phyloP scores from a whole-genome alignment of 225 moss, liverwort and hornwort genomes.

The Pseudisothecium myosuroides region DNA sequence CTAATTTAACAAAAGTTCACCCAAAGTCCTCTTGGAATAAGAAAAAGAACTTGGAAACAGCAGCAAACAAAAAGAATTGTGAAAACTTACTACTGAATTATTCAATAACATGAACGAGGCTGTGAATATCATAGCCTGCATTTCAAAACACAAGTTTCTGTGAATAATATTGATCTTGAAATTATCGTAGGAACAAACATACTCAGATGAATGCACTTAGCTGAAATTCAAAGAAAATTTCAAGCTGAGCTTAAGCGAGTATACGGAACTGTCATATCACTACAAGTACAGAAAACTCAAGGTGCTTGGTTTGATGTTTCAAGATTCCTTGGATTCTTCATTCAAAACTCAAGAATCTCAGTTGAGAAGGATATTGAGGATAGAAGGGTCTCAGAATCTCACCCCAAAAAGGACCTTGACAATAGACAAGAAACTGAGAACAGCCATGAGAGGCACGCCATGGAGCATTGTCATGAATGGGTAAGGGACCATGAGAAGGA shows the following conservation, averaged over 20 bases:
- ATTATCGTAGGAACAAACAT: background rate
- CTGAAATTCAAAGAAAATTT: background rate
- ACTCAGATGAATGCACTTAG: background rate
- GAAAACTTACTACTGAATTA: slow-evolving; percentile 62
- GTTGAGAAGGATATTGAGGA: background rate
- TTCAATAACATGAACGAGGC: slow-evolving; percentile 51
- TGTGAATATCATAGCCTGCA: slow-evolving; percentile 44
- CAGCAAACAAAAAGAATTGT: background rate
- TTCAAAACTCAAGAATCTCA: background rate
- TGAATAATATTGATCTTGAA: background rate
- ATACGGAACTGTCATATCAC: background rate
- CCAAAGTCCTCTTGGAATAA: background rate
- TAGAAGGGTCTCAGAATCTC: background rate
- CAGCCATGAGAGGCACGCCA: slow-evolving; percentile 10
- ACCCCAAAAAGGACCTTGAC: slow-evolving; percentile 22
- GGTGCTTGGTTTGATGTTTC: background rate
- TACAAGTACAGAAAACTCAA: background rate
- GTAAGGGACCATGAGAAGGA: slow-evolving; percentile 19
- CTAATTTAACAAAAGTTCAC: background rate
- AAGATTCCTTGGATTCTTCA: background rate
- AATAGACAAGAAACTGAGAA: slow-evolving; percentile 11
- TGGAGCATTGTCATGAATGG: slow-evolving; percentile 37
- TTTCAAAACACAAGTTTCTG: background rate
- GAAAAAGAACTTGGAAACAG: background rate
- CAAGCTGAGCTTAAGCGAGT: background rate